These are phyloP conservation scores for Aspergillus bombycis DNA, from an alignment of 2,329 filamentous ascomycete genomes.

Conservation along the genomic window DNA sequence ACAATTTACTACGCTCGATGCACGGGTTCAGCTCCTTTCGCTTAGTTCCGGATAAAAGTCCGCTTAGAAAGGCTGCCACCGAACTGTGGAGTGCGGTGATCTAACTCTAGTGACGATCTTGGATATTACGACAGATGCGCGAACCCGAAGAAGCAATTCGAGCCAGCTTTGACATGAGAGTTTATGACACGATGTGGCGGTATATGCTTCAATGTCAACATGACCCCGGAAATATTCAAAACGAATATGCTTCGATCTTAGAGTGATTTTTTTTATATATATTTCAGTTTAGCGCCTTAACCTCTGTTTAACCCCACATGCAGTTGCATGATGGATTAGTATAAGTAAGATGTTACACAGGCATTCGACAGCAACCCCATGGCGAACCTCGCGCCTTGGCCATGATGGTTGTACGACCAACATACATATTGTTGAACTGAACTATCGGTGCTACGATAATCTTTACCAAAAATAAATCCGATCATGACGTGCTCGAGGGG, in stretches of 20 bases:
- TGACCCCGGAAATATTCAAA: neutral
- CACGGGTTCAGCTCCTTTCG: neutral
- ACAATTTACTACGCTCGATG: neutral
- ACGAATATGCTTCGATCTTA: neutral
- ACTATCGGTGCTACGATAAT: neutral
- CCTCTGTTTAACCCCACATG: neutral
- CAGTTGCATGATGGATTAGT: neutral
- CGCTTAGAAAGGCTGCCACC: neutral
- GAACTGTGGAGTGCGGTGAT: neutral
- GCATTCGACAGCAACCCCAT: conserved; percentile 1
- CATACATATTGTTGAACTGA: conserved; percentile 2
- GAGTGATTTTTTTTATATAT: neutral
- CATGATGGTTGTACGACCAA: conserved; percentile 5
- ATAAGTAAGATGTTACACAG: conserved; percentile 1
- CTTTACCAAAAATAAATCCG: conserved; percentile 1
- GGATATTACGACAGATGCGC: neutral
- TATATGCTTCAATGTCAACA: neutral
- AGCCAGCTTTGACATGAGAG: neutral
- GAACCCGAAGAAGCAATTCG: neutral
- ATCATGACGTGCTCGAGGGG: conserved; percentile 19
- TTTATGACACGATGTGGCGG: neutral
- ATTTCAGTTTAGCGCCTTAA: neutral
- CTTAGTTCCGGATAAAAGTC: neutral
- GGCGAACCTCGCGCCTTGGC: conserved; percentile 3
- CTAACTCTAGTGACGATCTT: conserved; percentile 5